A percentile compares a stretch with the other conserved stretches of the same genome.
These are phyloP conservation scores for Amborella trichopoda DNA, from an alignment of 164 flowering plant species.

Conservation along the genomic window DNA sequence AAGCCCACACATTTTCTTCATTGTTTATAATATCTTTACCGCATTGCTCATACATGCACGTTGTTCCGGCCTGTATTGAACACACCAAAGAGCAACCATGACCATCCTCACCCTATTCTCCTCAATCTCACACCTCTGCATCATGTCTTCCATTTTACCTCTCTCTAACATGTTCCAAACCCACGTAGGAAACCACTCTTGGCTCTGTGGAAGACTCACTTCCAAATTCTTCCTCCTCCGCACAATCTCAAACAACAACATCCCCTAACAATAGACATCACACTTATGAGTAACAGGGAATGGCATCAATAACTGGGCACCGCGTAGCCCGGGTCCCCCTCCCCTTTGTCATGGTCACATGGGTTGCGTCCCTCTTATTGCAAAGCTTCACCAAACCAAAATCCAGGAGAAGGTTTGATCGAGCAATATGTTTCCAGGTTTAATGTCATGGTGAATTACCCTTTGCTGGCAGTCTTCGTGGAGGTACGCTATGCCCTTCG, in stretches of 20 bases:
- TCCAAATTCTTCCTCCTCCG: slow-evolving; percentile 10
- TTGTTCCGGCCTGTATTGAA: slow-evolving; percentile 8
- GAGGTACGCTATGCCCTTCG: slow-evolving; percentile 19
- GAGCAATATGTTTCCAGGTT: slow-evolving; percentile 16
- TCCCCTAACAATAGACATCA: slow-evolving; percentile 22
- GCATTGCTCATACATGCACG: slow-evolving; percentile 17
- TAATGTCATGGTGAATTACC: slow-evolving; percentile 22
- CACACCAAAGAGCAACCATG: slow-evolving; percentile 22
- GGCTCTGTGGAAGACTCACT: neutral
- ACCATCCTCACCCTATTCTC: slow-evolving; percentile 9
- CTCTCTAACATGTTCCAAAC: slow-evolving; percentile 15
- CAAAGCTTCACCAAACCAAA: slow-evolving; percentile 20
- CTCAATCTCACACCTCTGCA: slow-evolving; percentile 1
- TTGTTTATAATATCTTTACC: slow-evolving; percentile 18
- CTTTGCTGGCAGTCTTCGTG: slow-evolving; percentile 22
- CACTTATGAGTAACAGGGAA: slow-evolving; percentile 12
- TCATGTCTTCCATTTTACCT: slow-evolving; percentile 1
- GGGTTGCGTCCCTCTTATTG: slow-evolving; percentile 9
- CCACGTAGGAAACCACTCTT: slow-evolving; percentile 18
- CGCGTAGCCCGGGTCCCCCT: slow-evolving; percentile 17
- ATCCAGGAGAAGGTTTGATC: slow-evolving; percentile 8
- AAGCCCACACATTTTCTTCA: slow-evolving; percentile 5
- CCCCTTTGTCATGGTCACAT: slow-evolving; percentile 6
- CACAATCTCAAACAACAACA: slow-evolving; percentile 19
- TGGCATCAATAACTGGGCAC: slow-evolving; percentile 7